Conservation (phyloP, 2,329 filamentous ascomycete genomes). For the Apiospora saccharicola region DNA sequence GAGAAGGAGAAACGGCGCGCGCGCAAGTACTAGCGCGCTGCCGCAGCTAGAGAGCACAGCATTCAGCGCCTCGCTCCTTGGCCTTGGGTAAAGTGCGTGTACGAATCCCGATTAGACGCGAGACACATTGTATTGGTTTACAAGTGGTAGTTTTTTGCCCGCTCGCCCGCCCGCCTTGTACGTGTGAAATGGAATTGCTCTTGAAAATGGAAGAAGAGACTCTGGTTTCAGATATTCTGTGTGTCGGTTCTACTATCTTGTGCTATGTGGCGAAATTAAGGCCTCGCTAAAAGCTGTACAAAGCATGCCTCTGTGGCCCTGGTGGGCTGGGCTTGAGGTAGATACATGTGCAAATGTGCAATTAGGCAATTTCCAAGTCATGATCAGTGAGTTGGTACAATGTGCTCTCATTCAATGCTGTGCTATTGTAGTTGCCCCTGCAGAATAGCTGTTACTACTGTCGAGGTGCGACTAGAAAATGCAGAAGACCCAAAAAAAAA, state of each 20-base stretch:
- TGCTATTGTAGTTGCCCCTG: neutral
- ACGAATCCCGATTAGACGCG: neutral
- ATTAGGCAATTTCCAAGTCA: neutral
- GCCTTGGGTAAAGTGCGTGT: neutral
- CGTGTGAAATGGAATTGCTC: neutral
- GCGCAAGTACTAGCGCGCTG: conserved; percentile 2
- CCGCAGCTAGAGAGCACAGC: conserved; percentile 10
- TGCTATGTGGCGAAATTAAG: neutral
- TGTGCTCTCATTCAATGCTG: neutral
- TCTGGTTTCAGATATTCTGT: too few relatives aligned
- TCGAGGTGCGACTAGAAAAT: neutral
- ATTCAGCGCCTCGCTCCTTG: conserved; percentile 4
- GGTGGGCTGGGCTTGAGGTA: neutral
- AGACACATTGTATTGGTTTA: neutral
- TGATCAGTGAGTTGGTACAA: neutral
- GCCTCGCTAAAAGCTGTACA: neutral
- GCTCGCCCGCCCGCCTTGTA: neutral
- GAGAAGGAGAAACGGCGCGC: neutral
- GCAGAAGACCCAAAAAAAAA: neutral
- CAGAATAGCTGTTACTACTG: neutral
- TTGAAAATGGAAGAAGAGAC: neutral
- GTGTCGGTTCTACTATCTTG: neutral
- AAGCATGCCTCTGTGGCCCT: neutral
- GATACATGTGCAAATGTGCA: neutral
- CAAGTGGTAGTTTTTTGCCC: neutral